Conservation (phyloP, 1,284 basidiomycete genomes). For the Rhizoctonia solani region DNA sequence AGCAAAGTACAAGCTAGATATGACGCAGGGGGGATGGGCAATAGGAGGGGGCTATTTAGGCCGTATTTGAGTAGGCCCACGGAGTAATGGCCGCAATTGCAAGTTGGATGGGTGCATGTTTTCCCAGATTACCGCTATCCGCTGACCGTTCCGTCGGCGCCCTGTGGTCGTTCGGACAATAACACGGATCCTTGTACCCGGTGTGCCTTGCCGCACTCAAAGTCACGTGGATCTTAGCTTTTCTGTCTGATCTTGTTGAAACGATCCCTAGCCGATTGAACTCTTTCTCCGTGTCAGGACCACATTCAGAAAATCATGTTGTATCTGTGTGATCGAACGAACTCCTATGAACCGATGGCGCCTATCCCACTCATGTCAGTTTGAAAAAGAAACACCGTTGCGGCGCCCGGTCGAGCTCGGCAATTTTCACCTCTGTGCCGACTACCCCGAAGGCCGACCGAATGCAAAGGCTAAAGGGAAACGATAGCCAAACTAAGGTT, state of each 20-base stretch:
- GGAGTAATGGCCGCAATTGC: conserved; percentile 7
- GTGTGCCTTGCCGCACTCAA: background rate
- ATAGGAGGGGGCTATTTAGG: background rate
- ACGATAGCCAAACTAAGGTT: background rate
- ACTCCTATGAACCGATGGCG: too few relatives aligned
- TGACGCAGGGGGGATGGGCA: conserved; percentile 17
- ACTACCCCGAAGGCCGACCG: background rate
- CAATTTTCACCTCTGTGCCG: conserved; percentile 9
- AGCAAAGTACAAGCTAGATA: conserved; percentile 13
- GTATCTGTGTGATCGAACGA: too few relatives aligned
- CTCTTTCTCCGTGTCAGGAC: too few relatives aligned
- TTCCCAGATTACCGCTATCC: conserved; percentile 6
- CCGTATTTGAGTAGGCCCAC: conserved; percentile 14
- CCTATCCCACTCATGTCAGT: background rate
- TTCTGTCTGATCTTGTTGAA: background rate
- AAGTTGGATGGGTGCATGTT: conserved; percentile 4
- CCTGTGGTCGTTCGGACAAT: conserved; percentile 29
- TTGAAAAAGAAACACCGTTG: background rate
- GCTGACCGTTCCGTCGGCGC: conserved; percentile 18
- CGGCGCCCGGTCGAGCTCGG: conserved; percentile 22
- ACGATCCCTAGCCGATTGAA: too few relatives aligned
- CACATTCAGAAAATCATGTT: too few relatives aligned
- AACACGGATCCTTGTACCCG: conserved; percentile 14
- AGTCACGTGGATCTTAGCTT: background rate
- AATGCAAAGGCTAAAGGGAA: conserved; percentile 26